Evolutionary conservation across 208 protist species (phyloP).

Genomic region (Balamuthia mandrillaris): DNA sequence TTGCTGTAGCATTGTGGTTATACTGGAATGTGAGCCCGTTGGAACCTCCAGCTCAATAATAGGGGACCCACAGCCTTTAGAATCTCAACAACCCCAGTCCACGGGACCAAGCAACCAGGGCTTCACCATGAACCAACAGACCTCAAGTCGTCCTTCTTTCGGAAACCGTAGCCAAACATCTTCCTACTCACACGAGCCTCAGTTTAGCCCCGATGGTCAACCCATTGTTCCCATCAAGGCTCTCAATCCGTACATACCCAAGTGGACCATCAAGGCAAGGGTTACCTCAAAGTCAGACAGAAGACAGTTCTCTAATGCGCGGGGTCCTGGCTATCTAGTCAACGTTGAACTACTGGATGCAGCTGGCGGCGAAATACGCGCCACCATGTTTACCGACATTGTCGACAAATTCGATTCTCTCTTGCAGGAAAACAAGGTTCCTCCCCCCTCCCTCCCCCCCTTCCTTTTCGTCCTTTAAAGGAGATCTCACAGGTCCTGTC

Average conservation of each 20-base stretch:
- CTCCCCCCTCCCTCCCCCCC: background rate
- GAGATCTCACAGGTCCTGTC: background rate
- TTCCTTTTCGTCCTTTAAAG: background rate
- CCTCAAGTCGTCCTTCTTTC: background rate
- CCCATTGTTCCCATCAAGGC: constrained; percentile 27
- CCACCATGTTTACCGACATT: constrained; percentile 51
- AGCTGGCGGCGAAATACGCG: constrained; percentile 46
- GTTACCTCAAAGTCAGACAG: constrained; percentile 32
- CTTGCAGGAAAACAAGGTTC: background rate
- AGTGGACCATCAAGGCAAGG: constrained; percentile 52
- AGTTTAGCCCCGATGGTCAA: background rate
- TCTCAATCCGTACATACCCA: constrained; percentile 46
- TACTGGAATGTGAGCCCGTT: background rate
- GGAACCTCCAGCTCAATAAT: background rate
- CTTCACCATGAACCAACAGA: background rate
- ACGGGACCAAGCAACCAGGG: background rate
- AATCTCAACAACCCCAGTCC: background rate
- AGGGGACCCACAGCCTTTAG: background rate
- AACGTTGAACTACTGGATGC: constrained; percentile 49
- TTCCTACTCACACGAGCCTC: background rate
- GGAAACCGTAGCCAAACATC: background rate
- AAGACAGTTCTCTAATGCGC: constrained; percentile 17
- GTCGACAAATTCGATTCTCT: constrained; percentile 33
- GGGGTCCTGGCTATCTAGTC: constrained; percentile 41
- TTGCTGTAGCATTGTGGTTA: background rate